Evolutionary conservation across 139 green algal species (phyloP), one percentile per base, ranked within the genome.

Genomic region (Chlorella sorokiniana): DNA sequence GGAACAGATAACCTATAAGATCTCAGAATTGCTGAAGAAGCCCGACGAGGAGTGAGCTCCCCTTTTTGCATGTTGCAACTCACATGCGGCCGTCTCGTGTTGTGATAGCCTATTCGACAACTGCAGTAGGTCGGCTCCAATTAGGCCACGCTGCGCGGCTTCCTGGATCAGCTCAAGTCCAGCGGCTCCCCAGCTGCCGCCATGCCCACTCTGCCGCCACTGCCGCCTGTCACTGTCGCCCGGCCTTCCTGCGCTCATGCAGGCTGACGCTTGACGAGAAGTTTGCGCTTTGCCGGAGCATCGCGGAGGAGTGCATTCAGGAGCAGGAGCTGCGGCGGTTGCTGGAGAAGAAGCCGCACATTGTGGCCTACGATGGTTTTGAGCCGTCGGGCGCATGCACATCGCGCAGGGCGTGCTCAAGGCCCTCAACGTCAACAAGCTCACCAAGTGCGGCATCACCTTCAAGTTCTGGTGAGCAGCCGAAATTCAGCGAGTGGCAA

Each of bases 331-430:
- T 99, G 69, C 83, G 88, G 1, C 90, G 86, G 18, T 87, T 99
- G 70, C 87, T 99, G 37, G 86, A 90, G 31, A 95, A 97, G 71
- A 97, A 97, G 84, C 94, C 95, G 37, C 89, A 94, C 81, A 85
- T 87, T 1, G 88, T 98, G 2, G 95, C 94, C 29, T 99, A 99
- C 84, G 97, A 99, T 69, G 97, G 97, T 4, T 99, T 99, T 82
- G 97, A 99, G 85, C 97, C 97, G 1, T 97, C 92, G n/a, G 96
- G 0, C 88, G 96, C 42, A 98, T 99, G 96, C 96, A 99, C 89
- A 99, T 99, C 64, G 97, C 96, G 16, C 96, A 98, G 91, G 97
- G 97, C 65, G 97, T 99, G 37, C 91, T 99, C 89, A 99, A 99
- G 88, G 94, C 92, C 33, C 90, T 99, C 42, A 99, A 99, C 79